Evolutionary conservation across 441 rosid species (phyloP).

Genomic region (Gossypium davidsonii): DNA sequence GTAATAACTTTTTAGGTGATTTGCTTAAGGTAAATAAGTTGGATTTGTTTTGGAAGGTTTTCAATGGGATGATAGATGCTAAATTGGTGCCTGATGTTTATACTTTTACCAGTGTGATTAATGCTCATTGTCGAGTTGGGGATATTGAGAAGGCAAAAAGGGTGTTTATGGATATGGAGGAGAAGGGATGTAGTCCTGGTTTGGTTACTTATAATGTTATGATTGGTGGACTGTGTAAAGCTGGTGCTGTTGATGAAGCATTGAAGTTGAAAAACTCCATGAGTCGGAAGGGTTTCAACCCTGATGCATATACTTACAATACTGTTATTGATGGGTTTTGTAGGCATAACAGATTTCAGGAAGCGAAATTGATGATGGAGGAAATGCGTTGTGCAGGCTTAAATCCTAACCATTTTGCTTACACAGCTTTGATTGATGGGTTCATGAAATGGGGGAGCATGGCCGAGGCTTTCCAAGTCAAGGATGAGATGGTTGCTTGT

Average conservation of each 20-base stretch:
- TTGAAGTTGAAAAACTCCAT: constrained; percentile 38
- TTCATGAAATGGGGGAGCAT: constrained; percentile 39
- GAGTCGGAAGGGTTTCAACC: constrained; percentile 42
- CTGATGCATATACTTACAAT: constrained; percentile 37
- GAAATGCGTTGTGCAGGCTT: constrained; percentile 42
- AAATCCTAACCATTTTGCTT: constrained; percentile 28
- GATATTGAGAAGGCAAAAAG: constrained; percentile 37
- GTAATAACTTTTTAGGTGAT: constrained; percentile 54
- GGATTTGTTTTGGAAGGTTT: constrained; percentile 60
- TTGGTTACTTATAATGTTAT: constrained; percentile 46
- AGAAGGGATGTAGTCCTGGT: constrained; percentile 42
- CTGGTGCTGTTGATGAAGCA: constrained; percentile 51
- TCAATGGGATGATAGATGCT: constrained; percentile 44
- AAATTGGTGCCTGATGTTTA: constrained; percentile 44
- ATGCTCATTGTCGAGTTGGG: constrained; percentile 54
- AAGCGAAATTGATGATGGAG: constrained; percentile 44
- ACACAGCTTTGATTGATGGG: constrained; percentile 39
- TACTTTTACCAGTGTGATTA: constrained; percentile 44
- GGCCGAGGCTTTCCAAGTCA: constrained; percentile 36
- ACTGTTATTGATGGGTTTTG: constrained; percentile 52
- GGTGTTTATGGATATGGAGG: constrained; percentile 47
- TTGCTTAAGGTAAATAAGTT: constrained; percentile 42
- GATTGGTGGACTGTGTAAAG: constrained; percentile 48
- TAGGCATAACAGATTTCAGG: constrained; percentile 44
- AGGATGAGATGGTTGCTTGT: constrained; percentile 45